Percentiles rank a stretch among this genome's conserved stretches.
phyloP scores from a whole-genome alignment of 805 yeast species.

The Suhomyces vadensis region DNA sequence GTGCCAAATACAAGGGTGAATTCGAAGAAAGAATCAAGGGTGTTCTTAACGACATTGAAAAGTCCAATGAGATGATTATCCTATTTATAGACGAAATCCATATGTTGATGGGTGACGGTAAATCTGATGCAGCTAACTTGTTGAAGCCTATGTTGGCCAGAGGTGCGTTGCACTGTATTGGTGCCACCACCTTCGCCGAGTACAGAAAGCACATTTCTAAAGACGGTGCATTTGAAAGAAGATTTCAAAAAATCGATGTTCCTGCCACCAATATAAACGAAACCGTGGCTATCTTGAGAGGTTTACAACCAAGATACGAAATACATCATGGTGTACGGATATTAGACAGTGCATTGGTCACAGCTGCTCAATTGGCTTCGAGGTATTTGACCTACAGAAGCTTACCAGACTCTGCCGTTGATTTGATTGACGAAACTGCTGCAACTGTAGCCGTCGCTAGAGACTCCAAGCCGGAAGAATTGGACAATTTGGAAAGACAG shows the following conservation, averaged over 20 bases:
- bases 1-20: constrained; percentile 98
- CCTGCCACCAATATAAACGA: constrained; percentile 90
- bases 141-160: constrained; percentile 97
- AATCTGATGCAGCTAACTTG: constrained; percentile 93
- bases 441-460: constrained; percentile 97
- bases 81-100: constrained; percentile 97
- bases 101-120: constrained; percentile 99
- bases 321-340: constrained; percentile 97
- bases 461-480: constrained; percentile 96
- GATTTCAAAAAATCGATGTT: constrained; percentile 96
- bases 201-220: constrained; percentile 90
- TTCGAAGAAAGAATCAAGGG: constrained; percentile 98
- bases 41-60: constrained; percentile 89
- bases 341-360: constrained; percentile 87
- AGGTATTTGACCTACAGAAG: constrained; percentile 93
- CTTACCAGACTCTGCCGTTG: constrained; percentile 96
- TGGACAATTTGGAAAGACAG: constrained; percentile 91
- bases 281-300: constrained; percentile 94
- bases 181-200: constrained; percentile 96
- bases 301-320: constrained; percentile 92
- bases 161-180: constrained; percentile 94
- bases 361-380: constrained; percentile 93
- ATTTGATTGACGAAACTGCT: constrained; percentile 92
- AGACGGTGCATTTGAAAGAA: constrained; percentile 98
- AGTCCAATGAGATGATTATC: constrained; percentile 80